Evolutionary conservation across 495 filamentous ascomycete species (phyloP), one percentile per base, ranked within the genome.

Genomic region (Aspergillus hancockii): DNA sequence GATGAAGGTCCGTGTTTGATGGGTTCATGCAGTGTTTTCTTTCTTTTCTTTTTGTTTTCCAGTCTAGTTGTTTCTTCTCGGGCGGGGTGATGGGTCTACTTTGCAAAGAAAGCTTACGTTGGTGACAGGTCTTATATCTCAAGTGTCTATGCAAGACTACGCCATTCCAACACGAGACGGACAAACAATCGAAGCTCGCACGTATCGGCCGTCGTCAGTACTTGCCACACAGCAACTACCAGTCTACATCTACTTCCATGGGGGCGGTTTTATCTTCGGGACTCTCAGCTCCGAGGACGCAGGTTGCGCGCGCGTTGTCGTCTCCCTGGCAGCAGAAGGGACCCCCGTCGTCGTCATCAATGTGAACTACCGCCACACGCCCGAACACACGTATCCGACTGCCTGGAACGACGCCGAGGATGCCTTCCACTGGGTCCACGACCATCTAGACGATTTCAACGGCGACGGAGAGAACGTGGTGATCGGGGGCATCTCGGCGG

Each of bases 251-350:
- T 74, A 82, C 60, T 69, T 78, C 36, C 80, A 84, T 62, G 80
- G 80, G 10, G 80, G 81, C 13, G 81, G 80, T 1, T 81, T 74
- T 38, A 53, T 82, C n/a, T 72, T 77, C 30, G 81, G 81, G 25
- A 73, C 67, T 0, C 63, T 81, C 7, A 55, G 65, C 18, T 74
- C 79, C 32, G 81, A 84, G 64, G 75, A 81, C 43, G 72, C 72
- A n/a, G 70, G 59, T 52, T 82, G 80, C 59, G 62, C 75, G 18
- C 72, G 71, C 8, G 73, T 77, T 51, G 62, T 81, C 18, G 63
- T 65, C 4, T 55, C 70, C 1, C 67, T 68, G 4, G 31, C 43
- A 2, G 51, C 52, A 9, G 32, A 63, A 6, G 55, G 59, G 7
- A 53, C 23, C 49, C 74, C 72, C 23, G 47, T 74, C 16, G 60